Base-by-base conservation (phyloP, 257 asterid species). In the Cruciata laevipes region DNA sequence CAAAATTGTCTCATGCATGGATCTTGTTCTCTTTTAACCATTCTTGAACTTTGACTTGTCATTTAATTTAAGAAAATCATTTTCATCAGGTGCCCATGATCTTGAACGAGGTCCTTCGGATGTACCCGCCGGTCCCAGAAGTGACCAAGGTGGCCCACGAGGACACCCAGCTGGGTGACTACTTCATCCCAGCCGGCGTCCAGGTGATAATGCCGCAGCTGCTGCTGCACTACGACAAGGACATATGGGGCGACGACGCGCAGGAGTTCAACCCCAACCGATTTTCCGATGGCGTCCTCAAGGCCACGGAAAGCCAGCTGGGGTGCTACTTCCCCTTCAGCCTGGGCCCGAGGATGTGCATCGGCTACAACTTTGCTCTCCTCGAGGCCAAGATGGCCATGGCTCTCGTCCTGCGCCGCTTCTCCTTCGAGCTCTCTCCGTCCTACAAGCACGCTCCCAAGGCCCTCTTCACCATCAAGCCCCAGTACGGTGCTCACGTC, bases 341-440 rank as follows among this genome's bases (percentile, higher is more conserved):
- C 64, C 74, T 78, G 83, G 90, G 87, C 3, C 90, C 90, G 0
- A 67, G 90, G 47, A 71, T 68, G 7, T 82, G 87, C 81, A 76
- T 82, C 13, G 87, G 87, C 30, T 73, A 76, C 35, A 80, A 80
- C 59, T 84, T 84, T 56, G 82, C 90, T 23, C 74, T 74, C 5
- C 63, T 84, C 67, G 84, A 84, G 67, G 76, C 85, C 0, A 84
- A 84, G 42, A 66, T 82, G 33, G 81, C 83, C 24, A 37, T 84
- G 10, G 76, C 77, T 0, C 67, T 73, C 37, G 61, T 84, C 14
- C 81, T 84, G 0, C 75, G 64, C 25, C 75, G 74, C 51, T 84
- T 80, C 61, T 38, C 82, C 1, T 82, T 84, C 40, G 51, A 80
- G 16, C 85, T 82, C 17, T 84, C 87, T 1, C 85, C 84, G 4